phyloP scores from a whole-genome alignment of 1,284 basidiomycete genomes.

The Ustilago lituana region DNA sequence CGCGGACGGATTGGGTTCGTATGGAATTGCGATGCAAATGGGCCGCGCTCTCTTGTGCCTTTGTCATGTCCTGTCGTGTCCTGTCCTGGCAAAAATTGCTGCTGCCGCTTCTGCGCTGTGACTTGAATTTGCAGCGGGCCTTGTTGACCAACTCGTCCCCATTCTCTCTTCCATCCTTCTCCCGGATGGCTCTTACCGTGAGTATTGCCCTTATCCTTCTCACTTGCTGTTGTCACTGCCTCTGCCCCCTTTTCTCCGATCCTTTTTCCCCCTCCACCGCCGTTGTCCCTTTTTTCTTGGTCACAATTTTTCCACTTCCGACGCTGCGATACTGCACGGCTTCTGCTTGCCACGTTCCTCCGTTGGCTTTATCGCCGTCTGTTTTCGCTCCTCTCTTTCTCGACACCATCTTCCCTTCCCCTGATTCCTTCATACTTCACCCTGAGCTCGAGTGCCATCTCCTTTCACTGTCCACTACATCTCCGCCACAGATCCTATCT shows the following conservation, averaged over 20 bases:
- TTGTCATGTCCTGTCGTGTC: too few relatives aligned
- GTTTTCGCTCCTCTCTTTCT: neutral
- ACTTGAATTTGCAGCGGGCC: conserved; percentile 32
- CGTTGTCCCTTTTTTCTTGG: conserved; percentile 1
- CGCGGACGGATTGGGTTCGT: conserved; percentile 3
- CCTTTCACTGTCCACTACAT: neutral
- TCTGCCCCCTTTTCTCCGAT: neutral
- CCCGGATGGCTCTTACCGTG: conserved; percentile 29
- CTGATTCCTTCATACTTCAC: neutral
- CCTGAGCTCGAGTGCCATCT: too few relatives aligned
- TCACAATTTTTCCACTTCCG: conserved; percentile 12
- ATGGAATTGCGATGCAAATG: conserved; percentile 8
- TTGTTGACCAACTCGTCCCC: conserved; percentile 15
- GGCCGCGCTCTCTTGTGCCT: conserved; percentile 2
- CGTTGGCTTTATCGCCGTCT: neutral
- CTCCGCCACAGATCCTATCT: neutral
- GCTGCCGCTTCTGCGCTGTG: conserved; percentile 23
- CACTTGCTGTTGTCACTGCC: too few relatives aligned
- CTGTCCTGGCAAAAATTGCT: too few relatives aligned
- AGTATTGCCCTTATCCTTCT: conserved; percentile 13
- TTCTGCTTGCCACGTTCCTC: conserved; percentile 17
- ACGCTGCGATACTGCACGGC: conserved; percentile 9
- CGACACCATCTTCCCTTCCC: neutral
- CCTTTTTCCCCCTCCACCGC: neutral
- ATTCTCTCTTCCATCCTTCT: conserved; percentile 15